Conservation (phyloP, 2,329 filamentous ascomycete species). For the Diaporthe ilicicola region DNA sequence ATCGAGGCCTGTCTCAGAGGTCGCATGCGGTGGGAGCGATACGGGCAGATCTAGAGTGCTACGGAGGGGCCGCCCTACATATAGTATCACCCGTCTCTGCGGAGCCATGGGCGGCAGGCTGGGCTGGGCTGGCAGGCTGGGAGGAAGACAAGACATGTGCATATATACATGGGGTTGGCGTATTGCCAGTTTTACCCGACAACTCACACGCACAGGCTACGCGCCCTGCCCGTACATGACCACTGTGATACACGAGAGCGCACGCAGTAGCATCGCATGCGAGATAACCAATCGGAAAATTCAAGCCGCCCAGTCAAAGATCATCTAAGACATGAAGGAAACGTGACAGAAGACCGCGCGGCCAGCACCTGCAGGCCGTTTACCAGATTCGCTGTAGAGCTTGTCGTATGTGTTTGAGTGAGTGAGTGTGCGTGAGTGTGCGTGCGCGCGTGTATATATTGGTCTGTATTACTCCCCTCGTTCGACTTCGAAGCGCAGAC, state of each 20-base stretch:
- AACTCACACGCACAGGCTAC: background rate
- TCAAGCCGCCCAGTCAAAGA: conserved; percentile 6
- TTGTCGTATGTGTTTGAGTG: background rate
- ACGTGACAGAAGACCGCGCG: conserved; percentile 23
- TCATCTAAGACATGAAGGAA: conserved; percentile 20
- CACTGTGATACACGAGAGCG: conserved; percentile 20
- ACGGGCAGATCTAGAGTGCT: background rate
- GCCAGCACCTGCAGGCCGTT: conserved; percentile 13
- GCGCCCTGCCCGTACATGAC: background rate
- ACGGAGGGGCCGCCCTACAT: background rate
- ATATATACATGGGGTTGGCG: background rate
- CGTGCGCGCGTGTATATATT: conserved; percentile 18
- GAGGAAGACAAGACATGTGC: background rate
- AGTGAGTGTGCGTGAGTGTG: background rate
- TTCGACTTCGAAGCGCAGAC: background rate
- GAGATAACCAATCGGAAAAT: conserved; percentile 18
- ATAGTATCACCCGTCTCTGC: background rate
- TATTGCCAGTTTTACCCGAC: background rate
- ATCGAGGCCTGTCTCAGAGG: background rate
- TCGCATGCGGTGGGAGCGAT: background rate
- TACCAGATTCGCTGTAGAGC: background rate
- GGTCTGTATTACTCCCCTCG: conserved; percentile 17
- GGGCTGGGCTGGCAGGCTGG: background rate
- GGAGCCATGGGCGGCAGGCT: background rate
- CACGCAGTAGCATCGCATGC: conserved; percentile 28